phyloP scores from a whole-genome alignment of 306 rosid species.

The Hippophae rhamnoides region DNA sequence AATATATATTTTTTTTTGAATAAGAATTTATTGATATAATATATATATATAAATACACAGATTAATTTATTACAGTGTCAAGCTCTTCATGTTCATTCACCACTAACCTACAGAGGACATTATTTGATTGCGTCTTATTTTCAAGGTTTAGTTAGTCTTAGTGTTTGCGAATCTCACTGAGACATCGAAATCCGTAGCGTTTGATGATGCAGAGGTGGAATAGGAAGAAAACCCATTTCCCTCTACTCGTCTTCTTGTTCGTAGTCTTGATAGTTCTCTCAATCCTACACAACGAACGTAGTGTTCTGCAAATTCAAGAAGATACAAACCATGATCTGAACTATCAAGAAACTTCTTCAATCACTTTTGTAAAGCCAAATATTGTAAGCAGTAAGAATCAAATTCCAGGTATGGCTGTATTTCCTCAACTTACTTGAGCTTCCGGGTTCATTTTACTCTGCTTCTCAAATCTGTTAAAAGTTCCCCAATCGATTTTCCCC shows the following conservation, averaged over 20 bases:
- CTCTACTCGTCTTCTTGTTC: slow-evolving; percentile 41
- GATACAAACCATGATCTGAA: slow-evolving; percentile 33
- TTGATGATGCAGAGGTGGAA: slow-evolving; percentile 50
- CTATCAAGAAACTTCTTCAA: slow-evolving; percentile 42
- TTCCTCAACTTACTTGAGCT: slow-evolving; percentile 9
- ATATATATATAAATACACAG: too few species aligned
- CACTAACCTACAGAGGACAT: too few species aligned
- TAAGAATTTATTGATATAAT: too few species aligned
- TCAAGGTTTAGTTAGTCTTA: neutral
- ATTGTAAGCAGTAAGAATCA: slow-evolving; percentile 24
- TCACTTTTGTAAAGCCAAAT: slow-evolving; percentile 67
- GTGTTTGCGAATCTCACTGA: neutral
- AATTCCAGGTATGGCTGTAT: slow-evolving; percentile 34
- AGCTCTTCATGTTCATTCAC: too few species aligned
- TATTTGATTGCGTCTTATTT: neutral
- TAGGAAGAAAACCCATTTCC: slow-evolving; percentile 57
- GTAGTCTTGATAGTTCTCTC: slow-evolving; percentile 45
- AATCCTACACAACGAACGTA: slow-evolving; percentile 57
- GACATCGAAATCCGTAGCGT: neutral
- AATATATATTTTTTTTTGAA: too few species aligned
- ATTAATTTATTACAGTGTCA: too few species aligned
- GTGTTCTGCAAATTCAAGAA: slow-evolving; percentile 51
- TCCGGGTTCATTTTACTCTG: neutral
- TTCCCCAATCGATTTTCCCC: neutral
- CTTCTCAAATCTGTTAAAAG: neutral